Evolutionary conservation across 176 grass and related monocot genomes (phyloP), one percentile per base, ranked within the genome.

Genomic region (Avena insularis): DNA sequence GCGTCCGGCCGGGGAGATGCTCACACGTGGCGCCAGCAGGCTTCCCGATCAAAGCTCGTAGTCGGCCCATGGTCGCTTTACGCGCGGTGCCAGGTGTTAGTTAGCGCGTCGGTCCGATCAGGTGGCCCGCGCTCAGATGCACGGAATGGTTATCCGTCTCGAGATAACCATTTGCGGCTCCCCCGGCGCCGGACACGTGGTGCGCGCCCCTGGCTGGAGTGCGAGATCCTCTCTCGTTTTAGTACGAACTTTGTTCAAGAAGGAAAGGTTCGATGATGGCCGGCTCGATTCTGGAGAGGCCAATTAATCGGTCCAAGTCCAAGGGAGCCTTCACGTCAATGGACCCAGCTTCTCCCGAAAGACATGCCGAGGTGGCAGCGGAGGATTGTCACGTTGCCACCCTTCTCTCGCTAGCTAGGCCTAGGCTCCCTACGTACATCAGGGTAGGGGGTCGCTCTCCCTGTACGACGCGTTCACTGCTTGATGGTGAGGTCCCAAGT

Each of bases 361-460:
- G 75, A 5, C 75, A 40, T 46, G 81, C 58, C 58, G 57, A 91
- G 81, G 85, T 91, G 89, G 89, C 81, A 14, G 1, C 36, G n/a
- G 20, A 19, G 11, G 6, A 4, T 84, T 83, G 89, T 83, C 71
- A 6, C 53, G 84, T 71, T 72, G 83, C 62, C 43, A 2, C 45
- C 12, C 12, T 67, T 33, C 59, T 65, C 58, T 38, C 2, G 40
- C 69, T 47, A 43, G 81, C n/a, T 58, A 29, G 61, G 59, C 29
- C 40, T 43, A 43, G 40, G 40, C 40, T 43, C 31, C 33, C 48
- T 48, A 48, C 0, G 38, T 38, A 13, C 66, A 6, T 71, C 50
- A 25, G 54, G 81, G 40, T 60, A 74, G 77, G 63, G 2, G 3
- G 80, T 43, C 38, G 38, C 38, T 43, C 38, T 88, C 74, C 25